Base-by-base conservation (phyloP, 805 yeast genomes). In the Sugiyamaella floridensis region DNA sequence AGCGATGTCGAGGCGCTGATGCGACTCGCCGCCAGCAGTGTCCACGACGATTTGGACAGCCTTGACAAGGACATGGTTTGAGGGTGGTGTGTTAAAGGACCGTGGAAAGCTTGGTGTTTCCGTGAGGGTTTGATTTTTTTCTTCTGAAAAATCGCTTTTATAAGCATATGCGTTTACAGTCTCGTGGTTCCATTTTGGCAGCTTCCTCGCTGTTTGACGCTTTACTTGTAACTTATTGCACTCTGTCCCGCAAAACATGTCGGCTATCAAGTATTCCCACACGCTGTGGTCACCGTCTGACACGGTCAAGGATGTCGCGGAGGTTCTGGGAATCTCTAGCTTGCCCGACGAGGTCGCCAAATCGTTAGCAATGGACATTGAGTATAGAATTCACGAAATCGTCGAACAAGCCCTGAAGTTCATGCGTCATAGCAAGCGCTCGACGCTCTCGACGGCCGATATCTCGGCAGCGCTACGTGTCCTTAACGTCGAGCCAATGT, bases 351-450 rank as follows among this genome's bases (percentile, higher is more conserved):
- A 95, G 55, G 96, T 92, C 1, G 86, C 97, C 47, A 87, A 89
- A 64, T 88, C 93, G 57, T 73, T 93, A 56, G 98, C 99, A 6
- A 93, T 93, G 99, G 99, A 93, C 67, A 95, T 93, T n/a, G 99
- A 93, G 71, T 93, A 95, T 67, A 79, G 99, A 57, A 87, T 93
- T 58, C 92, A 92, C 67, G 98, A 93, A 70, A 86, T 93, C 41
- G 73, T 95, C 55, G 99, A 93, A 67, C 96, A 93, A 59, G 98
- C 99, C 18, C 81, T 86, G 52, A 93, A 93, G 68, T 92, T 92
- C 69, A 93, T 92, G 92, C 78, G 97, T 60, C 97, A 93, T 68
- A 82, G 93, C 26, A 92, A 90, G 68, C 75, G 98, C 46, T 85
- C 86, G 55, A 78, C 86, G 0, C 71, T 93, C 40, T 81, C 89